phyloP scores from a whole-genome alignment of 257 asterid species.

The Capsicum rhomboideum region DNA sequence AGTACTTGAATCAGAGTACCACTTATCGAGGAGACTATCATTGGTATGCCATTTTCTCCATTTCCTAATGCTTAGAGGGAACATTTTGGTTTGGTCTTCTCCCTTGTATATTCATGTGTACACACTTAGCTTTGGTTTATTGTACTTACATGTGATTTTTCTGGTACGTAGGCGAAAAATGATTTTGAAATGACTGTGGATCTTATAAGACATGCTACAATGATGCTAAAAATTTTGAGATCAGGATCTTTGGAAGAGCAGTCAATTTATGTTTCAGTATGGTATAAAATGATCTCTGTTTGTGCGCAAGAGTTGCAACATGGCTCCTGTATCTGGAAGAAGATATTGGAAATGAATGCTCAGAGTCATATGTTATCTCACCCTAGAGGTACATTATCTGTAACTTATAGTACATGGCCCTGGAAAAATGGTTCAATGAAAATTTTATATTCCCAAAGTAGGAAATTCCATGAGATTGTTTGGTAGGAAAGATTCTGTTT shows the following conservation, averaged over 20 bases:
- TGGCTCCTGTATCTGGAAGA: slow-evolving; percentile 63
- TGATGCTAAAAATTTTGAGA: slow-evolving; percentile 56
- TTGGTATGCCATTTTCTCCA: slow-evolving; percentile 31
- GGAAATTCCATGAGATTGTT: not conserved
- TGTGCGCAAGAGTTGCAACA: slow-evolving; percentile 62
- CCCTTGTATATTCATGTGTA: not conserved
- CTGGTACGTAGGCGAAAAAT: slow-evolving; percentile 46
- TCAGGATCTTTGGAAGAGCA: slow-evolving; percentile 52
- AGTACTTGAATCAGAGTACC: slow-evolving; percentile 58
- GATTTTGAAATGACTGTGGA: slow-evolving; percentile 50
- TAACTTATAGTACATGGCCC: not conserved
- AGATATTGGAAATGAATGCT: slow-evolving; percentile 43
- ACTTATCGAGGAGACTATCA: slow-evolving; percentile 39
- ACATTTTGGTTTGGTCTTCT: not conserved
- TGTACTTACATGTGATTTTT: slow-evolving; percentile 5
- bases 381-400: slow-evolving; percentile 46
- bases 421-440: not conserved
- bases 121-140: not conserved
- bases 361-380: slow-evolving; percentile 39
- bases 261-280: slow-evolving; percentile 39
- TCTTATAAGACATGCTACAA: slow-evolving; percentile 48
- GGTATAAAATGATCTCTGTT: slow-evolving; percentile 53
- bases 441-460: not conserved
- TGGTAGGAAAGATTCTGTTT: not conserved
- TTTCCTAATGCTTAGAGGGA: not conserved